Evolutionary conservation across 176 grass and related monocot species (phyloP).

Genomic region (Otatea glauca): DNA sequence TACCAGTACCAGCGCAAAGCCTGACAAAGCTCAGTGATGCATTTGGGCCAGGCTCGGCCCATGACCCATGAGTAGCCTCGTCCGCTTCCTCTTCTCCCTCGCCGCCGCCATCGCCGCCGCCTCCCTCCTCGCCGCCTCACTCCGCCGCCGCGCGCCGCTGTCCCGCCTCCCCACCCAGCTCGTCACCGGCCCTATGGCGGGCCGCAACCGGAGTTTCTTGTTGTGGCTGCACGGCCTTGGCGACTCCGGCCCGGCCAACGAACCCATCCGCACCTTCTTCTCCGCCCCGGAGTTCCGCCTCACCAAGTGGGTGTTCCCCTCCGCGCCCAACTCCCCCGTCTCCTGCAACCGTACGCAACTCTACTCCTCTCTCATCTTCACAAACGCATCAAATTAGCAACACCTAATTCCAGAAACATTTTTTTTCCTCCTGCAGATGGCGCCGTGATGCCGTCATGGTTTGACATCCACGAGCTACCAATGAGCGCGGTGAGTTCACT

Average conservation of each 20-base stretch:
- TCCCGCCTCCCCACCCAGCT: conserved; percentile 3
- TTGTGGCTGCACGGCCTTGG: conserved; percentile 92
- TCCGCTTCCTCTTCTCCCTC: conserved; percentile 53
- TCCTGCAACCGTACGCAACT: conserved; percentile 72
- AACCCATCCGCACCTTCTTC: conserved; percentile 86
- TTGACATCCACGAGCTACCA: conserved; percentile 86
- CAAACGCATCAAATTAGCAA: background rate
- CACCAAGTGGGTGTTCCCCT: conserved; percentile 78
- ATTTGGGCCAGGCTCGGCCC: conserved; percentile 19
- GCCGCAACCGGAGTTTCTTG: conserved; percentile 68
- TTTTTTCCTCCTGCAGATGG: conserved; percentile 50
- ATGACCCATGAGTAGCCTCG: conserved; percentile 45
- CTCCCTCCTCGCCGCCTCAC: conserved; percentile 45
- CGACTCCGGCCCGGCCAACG: conserved; percentile 90
- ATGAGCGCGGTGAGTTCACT: conserved; percentile 65
- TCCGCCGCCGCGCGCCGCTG: conserved; percentile 42
- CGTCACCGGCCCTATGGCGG: conserved; percentile 28
- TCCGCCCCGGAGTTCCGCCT: conserved; percentile 69
- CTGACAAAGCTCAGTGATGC: background rate
- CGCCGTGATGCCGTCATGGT: conserved; percentile 89
- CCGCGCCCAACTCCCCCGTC: conserved; percentile 67
- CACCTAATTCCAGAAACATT: background rate
- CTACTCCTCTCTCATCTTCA: background rate
- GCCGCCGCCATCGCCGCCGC: conserved; percentile 57
- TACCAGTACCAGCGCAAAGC: background rate